Evolutionary conservation across 352 stramenopile genomes (phyloP).

Genomic region (Phytophthora ohioensis): DNA sequence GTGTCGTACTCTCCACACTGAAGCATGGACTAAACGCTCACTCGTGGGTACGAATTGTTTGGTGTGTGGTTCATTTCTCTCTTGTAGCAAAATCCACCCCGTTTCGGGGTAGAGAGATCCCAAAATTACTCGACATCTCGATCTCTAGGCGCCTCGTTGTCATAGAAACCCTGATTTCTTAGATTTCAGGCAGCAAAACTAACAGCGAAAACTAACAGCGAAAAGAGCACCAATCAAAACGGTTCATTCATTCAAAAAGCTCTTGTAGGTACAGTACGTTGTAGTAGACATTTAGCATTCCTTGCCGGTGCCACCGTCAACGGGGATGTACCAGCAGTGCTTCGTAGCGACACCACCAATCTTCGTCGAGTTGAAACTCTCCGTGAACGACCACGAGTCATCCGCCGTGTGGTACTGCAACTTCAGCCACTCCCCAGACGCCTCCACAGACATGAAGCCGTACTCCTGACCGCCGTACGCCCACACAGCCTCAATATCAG

Average conservation of each 20-base stretch:
- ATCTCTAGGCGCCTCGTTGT: neutral
- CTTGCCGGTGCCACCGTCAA: conserved; percentile 45
- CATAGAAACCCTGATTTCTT: conserved; percentile 4
- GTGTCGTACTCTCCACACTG: conserved; percentile 34
- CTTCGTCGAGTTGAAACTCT: conserved; percentile 50
- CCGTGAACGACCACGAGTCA: conserved; percentile 57
- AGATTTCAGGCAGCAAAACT: too few species aligned
- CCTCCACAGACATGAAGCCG: conserved; percentile 66
- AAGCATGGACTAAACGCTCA: conserved; percentile 9
- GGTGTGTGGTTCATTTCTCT: conserved; percentile 11
- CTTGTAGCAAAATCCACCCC: conserved; percentile 32
- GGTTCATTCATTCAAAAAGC: conserved; percentile 25
- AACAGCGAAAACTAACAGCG: too few species aligned
- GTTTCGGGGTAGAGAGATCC: conserved; percentile 7
- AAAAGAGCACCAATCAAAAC: conserved; percentile 2
- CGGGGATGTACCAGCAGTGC: conserved; percentile 79
- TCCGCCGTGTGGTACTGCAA: conserved; percentile 74
- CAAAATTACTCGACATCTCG: conserved; percentile 3
- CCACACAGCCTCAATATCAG: conserved; percentile 70
- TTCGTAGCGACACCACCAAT: conserved; percentile 59
- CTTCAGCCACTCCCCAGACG: conserved; percentile 70
- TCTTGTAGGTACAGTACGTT: conserved; percentile 6
- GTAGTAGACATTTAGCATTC: conserved; percentile 34
- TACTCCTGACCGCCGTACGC: conserved; percentile 68
- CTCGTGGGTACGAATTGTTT: conserved; percentile 26